Evolutionary conservation across 495 filamentous ascomycete genomes (phyloP), one percentile per base, ranked within the genome.

Genomic region (Arthonia radiata): DNA sequence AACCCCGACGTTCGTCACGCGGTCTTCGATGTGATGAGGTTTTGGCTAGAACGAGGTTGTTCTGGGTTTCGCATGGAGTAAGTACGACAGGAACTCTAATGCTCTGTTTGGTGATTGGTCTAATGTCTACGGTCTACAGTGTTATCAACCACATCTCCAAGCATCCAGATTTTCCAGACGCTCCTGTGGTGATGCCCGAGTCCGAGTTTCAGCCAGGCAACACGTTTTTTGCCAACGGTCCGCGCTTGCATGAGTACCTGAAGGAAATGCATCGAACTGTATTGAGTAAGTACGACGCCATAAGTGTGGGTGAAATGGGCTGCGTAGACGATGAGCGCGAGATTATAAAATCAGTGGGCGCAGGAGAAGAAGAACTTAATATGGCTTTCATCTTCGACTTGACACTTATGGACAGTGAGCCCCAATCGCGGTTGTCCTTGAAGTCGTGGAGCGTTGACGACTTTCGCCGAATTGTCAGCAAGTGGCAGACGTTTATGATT

Each of bases 301-400:
- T 78, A 34, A 71, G 64, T 1, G 70, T 79, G 0, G 73, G 73
- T 6, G 73, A 80, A 43, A 61, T 75, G 40, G 68, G 39, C 1
- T 12, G 27, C 70, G 0, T 36, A 5, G 57, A 61, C 2, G 53
- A 66, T 30, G 42, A 46, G 4, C 43, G 56, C 18, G 57, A 73
- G 35, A 61, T 75, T 1, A 49, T 75, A 15, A 50, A 54, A 9
- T 61, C 59, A 17, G 61, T 79, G 13, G 51, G 57, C 2, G 48
- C 52, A 8, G 54, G 17, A 3, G 13, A 36, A 10, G 36, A 40
- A 21, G 25, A 40, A 32, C 52, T 79, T 24, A 64, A 64, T 47
- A 80, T 80, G 73, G 59, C 76, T 15, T 78, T 80, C 48, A 61
- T 72, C 34, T 77, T 77, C 33, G 70, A 74, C 34, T 29, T 43